Evolutionary conservation across 768 basidiomycete genomes (phyloP).

Genomic region (Cubamyces sp.): DNA sequence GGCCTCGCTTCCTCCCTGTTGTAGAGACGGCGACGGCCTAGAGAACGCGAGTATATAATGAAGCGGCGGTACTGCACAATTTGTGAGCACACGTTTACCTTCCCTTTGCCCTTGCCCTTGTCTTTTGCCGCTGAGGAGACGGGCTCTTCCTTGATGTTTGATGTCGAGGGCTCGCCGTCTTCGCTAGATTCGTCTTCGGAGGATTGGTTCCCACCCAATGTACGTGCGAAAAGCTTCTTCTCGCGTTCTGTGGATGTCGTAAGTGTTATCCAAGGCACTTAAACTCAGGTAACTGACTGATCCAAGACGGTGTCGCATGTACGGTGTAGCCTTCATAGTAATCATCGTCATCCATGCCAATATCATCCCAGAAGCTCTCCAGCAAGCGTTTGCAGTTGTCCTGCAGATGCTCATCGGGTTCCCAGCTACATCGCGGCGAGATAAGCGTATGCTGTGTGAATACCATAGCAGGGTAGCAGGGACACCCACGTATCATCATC

Average conservation of each 20-base stretch:
- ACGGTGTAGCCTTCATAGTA: constrained; percentile 52
- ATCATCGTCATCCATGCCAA: constrained; percentile 61
- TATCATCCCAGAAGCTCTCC: constrained; percentile 56
- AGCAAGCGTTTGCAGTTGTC: constrained; percentile 58
- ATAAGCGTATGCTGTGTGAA: not conserved
- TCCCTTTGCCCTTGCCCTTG: constrained; percentile 27
- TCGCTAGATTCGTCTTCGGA: constrained; percentile 19
- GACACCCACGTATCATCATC: constrained; percentile 57
- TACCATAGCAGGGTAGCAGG: no score
- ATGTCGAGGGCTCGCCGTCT: constrained; percentile 11
- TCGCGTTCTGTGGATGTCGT: constrained; percentile 39
- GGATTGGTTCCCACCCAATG: constrained; percentile 25
- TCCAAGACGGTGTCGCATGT: constrained; percentile 56
- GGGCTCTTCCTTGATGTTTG: constrained; percentile 6
- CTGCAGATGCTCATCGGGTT: constrained; percentile 61
- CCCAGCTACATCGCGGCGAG: constrained; percentile 56
- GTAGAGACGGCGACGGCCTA: not conserved
- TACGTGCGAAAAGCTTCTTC: constrained; percentile 41
- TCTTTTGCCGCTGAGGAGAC: constrained; percentile 18
- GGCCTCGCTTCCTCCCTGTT: constrained; percentile 4
- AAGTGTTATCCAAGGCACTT: not conserved
- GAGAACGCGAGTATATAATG: not conserved
- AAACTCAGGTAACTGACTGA: constrained; percentile 43
- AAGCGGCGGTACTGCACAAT: not conserved
- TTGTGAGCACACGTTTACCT: not conserved